Conservation (phyloP, 352 stramenopile genomes). For the Phytophthora ohioensis region DNA sequence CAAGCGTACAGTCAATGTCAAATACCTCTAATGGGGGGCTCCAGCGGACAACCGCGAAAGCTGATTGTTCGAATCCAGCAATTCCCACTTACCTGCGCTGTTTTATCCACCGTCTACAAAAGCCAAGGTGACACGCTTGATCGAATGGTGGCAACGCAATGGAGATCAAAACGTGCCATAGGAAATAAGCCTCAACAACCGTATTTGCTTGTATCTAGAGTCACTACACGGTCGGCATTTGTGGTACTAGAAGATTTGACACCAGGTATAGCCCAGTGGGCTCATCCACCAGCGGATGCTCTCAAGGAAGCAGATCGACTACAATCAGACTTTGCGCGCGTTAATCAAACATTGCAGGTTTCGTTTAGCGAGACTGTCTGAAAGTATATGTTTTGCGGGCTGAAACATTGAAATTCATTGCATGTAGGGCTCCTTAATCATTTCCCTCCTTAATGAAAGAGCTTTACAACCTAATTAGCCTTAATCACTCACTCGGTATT, state of each 20-base stretch:
- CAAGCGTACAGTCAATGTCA: background rate
- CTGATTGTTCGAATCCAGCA: constrained; percentile 1
- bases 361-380: too few species aligned
- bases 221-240: background rate
- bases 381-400: too few species aligned
- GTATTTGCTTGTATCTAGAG: background rate
- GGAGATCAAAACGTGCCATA: background rate
- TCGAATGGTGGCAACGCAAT: background rate
- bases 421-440: too few species aligned
- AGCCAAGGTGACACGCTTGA: background rate
- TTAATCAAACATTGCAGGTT: too few species aligned
- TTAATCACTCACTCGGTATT: too few species aligned
- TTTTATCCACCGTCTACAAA: background rate
- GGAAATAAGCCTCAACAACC: background rate
- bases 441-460: too few species aligned
- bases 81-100: background rate
- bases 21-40: background rate
- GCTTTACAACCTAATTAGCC: too few species aligned
- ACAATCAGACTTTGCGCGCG: too few species aligned
- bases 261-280: background rate
- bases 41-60: background rate
- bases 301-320: background rate
- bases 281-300: background rate
- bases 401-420: too few species aligned
- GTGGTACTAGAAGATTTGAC: background rate